phyloP scores from a whole-genome alignment of 1,284 basidiomycete genomes.

The Boletus smithii region DNA sequence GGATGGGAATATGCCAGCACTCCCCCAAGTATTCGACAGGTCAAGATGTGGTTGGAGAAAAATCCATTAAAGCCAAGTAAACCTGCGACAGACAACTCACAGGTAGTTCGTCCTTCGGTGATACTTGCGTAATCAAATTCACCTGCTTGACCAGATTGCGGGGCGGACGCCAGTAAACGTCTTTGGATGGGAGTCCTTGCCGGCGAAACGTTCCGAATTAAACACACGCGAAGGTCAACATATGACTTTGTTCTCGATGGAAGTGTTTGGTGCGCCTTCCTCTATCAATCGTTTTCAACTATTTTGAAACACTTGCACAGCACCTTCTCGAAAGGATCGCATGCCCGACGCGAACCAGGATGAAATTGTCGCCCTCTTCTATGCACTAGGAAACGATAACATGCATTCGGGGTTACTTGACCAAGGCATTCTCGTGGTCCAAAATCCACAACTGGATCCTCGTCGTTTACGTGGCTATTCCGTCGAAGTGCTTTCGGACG shows the following conservation, averaged over 20 bases:
- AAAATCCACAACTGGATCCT: conserved; percentile 38
- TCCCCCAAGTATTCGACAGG: conserved; percentile 58
- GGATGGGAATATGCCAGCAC: conserved; percentile 79
- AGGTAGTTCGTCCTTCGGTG: conserved; percentile 39
- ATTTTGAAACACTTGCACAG: conserved; percentile 36
- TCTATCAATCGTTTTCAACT: neutral
- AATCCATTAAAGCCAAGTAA: conserved; percentile 20
- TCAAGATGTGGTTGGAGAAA: conserved; percentile 49
- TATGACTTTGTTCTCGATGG: conserved; percentile 82
- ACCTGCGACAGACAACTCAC: conserved; percentile 41
- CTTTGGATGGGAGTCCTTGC: conserved; percentile 64
- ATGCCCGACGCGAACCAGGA: conserved; percentile 75
- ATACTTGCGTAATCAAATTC: neutral
- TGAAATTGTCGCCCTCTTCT: conserved; percentile 70
- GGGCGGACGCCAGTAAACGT: conserved; percentile 73
- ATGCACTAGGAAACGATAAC: conserved; percentile 50
- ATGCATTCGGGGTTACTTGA: conserved; percentile 38
- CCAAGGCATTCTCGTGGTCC: conserved; percentile 64
- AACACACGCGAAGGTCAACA: conserved; percentile 60
- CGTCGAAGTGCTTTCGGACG: conserved; percentile 60
- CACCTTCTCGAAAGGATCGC: conserved; percentile 58
- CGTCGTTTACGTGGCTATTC: conserved; percentile 43
- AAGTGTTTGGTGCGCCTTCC: conserved; percentile 69
- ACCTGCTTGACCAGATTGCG: conserved; percentile 54
- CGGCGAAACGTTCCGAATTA: conserved; percentile 40